A percentile compares a stretch with the other conserved stretches of the same genome.
phyloP scores from a whole-genome alignment of 257 asterid genomes.

The Cynanchum wilfordii region DNA sequence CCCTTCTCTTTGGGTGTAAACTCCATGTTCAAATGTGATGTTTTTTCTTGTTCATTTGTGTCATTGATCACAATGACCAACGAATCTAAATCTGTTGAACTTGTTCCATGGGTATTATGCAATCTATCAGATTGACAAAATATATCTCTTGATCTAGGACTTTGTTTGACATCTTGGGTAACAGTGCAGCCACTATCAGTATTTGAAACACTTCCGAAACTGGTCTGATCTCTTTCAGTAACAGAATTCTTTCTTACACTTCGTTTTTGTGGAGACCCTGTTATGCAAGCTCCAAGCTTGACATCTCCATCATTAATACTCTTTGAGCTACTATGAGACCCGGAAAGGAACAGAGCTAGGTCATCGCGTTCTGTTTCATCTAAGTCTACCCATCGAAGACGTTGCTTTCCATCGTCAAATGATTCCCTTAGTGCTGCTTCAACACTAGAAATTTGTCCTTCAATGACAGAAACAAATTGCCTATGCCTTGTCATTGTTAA shows the following conservation, averaged over 20 bases:
- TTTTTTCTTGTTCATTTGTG: constrained; percentile 29
- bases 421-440: constrained; percentile 60
- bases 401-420: constrained; percentile 45
- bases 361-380: constrained; percentile 70
- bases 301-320: constrained; percentile 26
- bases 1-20: constrained; percentile 64
- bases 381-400: constrained; percentile 69
- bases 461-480: constrained; percentile 64
- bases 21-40: constrained; percentile 24
- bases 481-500: constrained; percentile 58
- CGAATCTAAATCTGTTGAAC: constrained; percentile 24
- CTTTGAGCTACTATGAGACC: constrained; percentile 32
- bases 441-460: constrained; percentile 57
- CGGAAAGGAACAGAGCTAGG: constrained; percentile 76
- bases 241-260: constrained; percentile 21
- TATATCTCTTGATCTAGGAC: constrained; percentile 24
- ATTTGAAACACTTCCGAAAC: constrained; percentile 23
- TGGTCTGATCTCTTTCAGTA: constrained; percentile 21
- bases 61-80: constrained; percentile 63
- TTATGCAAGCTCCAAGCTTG: constrained; percentile 19
- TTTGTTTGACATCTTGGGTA: constrained; percentile 27
- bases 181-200: constrained; percentile 15
- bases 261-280: constrained; percentile 28
- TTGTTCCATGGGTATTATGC: constrained; percentile 24
- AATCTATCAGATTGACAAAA: constrained; percentile 31